Evolutionary conservation across 2,329 filamentous ascomycete genomes (phyloP).

Genomic region (Colletotrichum simmondsii): DNA sequence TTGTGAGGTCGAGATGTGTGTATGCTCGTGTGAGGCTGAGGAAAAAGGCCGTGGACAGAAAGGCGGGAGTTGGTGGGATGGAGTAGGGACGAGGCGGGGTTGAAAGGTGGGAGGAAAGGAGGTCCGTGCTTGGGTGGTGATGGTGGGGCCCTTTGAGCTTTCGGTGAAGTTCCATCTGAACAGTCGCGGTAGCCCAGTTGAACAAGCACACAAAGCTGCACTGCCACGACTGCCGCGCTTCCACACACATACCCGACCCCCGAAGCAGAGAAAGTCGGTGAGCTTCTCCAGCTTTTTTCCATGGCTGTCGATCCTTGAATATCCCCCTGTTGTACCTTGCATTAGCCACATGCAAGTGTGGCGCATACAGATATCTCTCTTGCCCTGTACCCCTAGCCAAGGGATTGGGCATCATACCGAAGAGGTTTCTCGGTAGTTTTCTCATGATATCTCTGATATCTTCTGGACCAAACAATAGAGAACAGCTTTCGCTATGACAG

Average conservation of each 20-base stretch:
- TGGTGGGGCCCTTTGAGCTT: neutral
- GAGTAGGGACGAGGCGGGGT: constrained; percentile 28
- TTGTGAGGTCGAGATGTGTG: neutral
- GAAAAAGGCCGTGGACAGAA: constrained; percentile 1
- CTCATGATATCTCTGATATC: neutral
- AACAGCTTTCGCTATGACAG: neutral
- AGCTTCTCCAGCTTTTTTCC: neutral
- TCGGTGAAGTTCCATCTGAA: constrained; percentile 20
- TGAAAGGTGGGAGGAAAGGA: constrained; percentile 1
- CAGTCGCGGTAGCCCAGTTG: too few relatives aligned
- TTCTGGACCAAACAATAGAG: fast-evolving
- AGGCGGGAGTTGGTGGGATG: constrained; percentile 27
- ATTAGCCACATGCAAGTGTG: constrained; percentile 10
- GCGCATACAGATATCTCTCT: neutral
- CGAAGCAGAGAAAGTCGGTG: neutral
- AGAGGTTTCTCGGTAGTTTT: neutral
- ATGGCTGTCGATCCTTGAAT: neutral
- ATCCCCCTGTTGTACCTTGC: neutral
- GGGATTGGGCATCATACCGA: neutral
- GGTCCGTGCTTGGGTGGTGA: constrained; percentile 16
- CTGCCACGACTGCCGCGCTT: neutral
- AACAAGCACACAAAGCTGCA: neutral
- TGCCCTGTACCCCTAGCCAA: neutral
- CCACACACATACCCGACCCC: too few relatives aligned
- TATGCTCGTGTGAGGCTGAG: constrained; percentile 17